Evolutionary conservation across 352 stramenopile genomes (phyloP).

Genomic region (Phytophthora syringae): DNA sequence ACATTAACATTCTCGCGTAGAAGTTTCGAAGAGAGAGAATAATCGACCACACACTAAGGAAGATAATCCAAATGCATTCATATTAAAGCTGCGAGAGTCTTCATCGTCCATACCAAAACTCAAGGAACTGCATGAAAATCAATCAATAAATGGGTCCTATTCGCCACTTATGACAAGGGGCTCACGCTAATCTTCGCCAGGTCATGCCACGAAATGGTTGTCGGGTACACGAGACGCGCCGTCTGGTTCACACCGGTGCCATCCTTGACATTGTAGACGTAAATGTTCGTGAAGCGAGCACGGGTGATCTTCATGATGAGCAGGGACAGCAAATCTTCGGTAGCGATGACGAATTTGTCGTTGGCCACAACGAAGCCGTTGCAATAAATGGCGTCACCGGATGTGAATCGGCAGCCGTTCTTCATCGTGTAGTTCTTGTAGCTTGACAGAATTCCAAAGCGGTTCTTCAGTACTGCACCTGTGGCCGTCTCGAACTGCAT

Average conservation of each 20-base stretch:
- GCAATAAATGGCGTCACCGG: constrained; percentile 62
- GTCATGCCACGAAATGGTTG: constrained; percentile 47
- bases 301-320: constrained; percentile 53
- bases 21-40: background rate
- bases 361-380: constrained; percentile 65
- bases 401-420: constrained; percentile 22
- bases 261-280: constrained; percentile 51
- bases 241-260: constrained; percentile 41
- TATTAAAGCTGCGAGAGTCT: constrained; percentile 8
- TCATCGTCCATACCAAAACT: background rate
- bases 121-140: background rate
- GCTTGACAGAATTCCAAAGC: constrained; percentile 40
- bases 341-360: constrained; percentile 56
- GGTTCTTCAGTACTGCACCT: constrained; percentile 37
- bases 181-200: constrained; percentile 41
- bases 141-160: background rate
- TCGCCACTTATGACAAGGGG: constrained; percentile 21
- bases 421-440: constrained; percentile 58
- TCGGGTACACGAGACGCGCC: constrained; percentile 50
- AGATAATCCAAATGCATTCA: constrained; percentile 12
- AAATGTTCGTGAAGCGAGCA: constrained; percentile 48
- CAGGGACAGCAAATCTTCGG: constrained; percentile 46
- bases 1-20: constrained; percentile 46
- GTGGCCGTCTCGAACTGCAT: constrained; percentile 47
- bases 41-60: background rate